Conservation (phyloP, 306 rosid species). For the Luffa aegyptiaca region DNA sequence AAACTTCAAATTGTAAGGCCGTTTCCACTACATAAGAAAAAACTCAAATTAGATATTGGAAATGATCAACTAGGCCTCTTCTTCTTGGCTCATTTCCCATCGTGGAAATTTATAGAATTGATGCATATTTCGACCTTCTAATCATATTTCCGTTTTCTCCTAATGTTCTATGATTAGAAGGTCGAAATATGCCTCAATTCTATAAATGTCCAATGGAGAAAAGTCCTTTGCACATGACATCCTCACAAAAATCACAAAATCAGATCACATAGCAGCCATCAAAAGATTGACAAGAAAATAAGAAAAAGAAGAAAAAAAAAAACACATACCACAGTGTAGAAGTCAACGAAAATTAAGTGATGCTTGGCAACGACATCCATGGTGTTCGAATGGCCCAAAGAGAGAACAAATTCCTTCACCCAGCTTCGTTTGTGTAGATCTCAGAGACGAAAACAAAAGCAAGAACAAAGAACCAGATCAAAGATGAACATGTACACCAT, state of each 20-base stretch:
- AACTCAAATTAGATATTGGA: too few species aligned
- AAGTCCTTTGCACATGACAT: background rate
- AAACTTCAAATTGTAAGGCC: too few species aligned
- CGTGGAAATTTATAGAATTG: too few species aligned
- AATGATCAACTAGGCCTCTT: too few species aligned
- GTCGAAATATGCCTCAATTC: background rate
- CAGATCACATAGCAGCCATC: background rate
- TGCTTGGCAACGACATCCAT: conserved; percentile 57
- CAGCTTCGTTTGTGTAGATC: conserved; percentile 12
- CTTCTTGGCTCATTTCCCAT: too few species aligned
- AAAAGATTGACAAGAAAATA: background rate
- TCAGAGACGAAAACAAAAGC: background rate
- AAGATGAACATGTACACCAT: conserved; percentile 43
- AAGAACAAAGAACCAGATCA: conserved; percentile 14
- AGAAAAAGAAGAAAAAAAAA: background rate
- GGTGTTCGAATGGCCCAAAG: conserved; percentile 75
- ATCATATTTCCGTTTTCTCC: too few species aligned
- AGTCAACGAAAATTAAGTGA: conserved; percentile 82
- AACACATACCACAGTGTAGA: conserved; percentile 72
- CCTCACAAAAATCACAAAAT: background rate
- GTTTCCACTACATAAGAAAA: too few species aligned
- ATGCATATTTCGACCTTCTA: too few species aligned
- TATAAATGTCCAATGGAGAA: too few species aligned
- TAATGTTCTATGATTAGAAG: background rate
- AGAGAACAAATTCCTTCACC: conserved; percentile 69